Base-by-base conservation (phyloP, 495 filamentous ascomycete species). In the Podospora appendiculata region DNA sequence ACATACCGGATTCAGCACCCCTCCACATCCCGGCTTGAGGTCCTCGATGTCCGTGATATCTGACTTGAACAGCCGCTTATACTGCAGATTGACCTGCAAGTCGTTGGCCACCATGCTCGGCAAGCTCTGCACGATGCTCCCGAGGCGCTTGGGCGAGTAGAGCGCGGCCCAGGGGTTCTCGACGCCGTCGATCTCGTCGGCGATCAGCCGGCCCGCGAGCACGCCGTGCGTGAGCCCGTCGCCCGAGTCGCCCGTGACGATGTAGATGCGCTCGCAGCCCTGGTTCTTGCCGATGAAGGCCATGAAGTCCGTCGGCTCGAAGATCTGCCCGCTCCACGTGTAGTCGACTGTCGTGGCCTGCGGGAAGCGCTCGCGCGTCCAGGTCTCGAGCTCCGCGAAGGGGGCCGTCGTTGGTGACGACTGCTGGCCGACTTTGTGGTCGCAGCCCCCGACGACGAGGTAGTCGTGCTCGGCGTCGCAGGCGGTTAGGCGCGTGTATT, bases 391-490 rank as follows among this genome's bases (percentile, higher is more conserved):
- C 54, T 74, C 72, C 0, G 63, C 63, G 41, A 71, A 79, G 19
- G 71, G 68, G 5, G 58, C 58, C 1, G 44, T 47, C 8, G 69
- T 69, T 25, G 25, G 25, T 25, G 25, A 25, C 12, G 69, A 71
- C 36, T 79, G 77, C 53, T 83, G 78, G 0, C 80, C 78, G 35
- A 83, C 80, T 60, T 79, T 79, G 68, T 84, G 81, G 55, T 83
- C 80, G 53, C 74, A 72, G 1, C 80, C 79, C 6, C 79, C 79
- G n/a, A 80, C 63, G 3, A 84, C 62, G 39, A 83, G 34, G 62
- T 82, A 83, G 47, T 82, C 78, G 47, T 82, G 58, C 36, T 72
- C 61, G 36, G 78, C 73, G 40, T 72, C 71, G 59, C 78, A 81
- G 0, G 52, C 64, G 0, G 79, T 82, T 8, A 81, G 64, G 0